Evolutionary conservation across 768 basidiomycete genomes (phyloP), one percentile per base, ranked within the genome.

Genomic region (Kwoniella sp.): DNA sequence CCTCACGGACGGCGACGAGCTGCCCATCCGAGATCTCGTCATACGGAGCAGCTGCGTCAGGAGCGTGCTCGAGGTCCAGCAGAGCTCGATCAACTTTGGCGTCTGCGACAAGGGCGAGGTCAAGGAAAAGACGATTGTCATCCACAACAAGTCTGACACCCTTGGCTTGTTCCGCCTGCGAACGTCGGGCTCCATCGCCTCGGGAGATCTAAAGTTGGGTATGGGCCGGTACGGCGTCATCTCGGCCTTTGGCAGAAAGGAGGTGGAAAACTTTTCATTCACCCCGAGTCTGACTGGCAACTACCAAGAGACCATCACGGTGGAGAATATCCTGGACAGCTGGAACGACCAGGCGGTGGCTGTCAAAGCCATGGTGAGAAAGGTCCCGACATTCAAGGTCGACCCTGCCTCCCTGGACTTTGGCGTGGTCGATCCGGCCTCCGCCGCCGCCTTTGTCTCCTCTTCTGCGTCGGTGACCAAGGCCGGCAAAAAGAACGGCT

Each of bases 71-170:
- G 72, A 73, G 28, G 66, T 73, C 10, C 68, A 66, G 38, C 70
- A 71, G 61, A 60, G 57, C 28, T 66, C 65, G 28, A 69, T 73
- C 62, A 73, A 73, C 54, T 71, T 73, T 49, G 72, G 72, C 2
- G 56, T 46, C 11, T 58, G 68, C 31, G 68, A 73, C 22, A 70
- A 70, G 57, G 68, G 70, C 22, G 68, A 70, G 31, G 53, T 62
- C 26, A 65, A 63, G 53, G 58, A 62, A 11, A 71, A 70, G 54
- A 69, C 60, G 28, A 68, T 73, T 36, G 68, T 73, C 33, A 63
- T 73, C 23, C 68, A 69, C 59, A 73, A 73, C 50, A 64, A 65
- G 53, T 65, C 62, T 41, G 72, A 73, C 33, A 57, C 48, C n/a
- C 56, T 70, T 8, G 70, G 70, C 14, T 34, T 71, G 9, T 73